A percentile compares a stretch with the other conserved stretches of the same genome.
These are phyloP conservation scores for Fusarium gaditjirri DNA, from an alignment of 2,329 filamentous ascomycete genomes.

Conservation along the genomic window DNA sequence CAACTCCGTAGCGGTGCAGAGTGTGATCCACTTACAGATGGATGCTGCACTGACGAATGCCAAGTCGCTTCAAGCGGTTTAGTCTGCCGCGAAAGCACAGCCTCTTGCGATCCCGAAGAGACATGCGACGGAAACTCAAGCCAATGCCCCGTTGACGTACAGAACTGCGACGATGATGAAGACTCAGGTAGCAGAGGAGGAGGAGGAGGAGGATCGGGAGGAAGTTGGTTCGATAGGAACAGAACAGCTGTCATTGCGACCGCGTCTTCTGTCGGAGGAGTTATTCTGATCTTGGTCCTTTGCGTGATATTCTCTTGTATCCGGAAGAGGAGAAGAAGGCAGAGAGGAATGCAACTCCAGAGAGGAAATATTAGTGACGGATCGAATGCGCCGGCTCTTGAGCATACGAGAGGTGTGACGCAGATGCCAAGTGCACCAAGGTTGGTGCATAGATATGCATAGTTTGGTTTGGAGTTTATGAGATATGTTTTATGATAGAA, in stretches of 20 bases:
- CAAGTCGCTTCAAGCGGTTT: not conserved
- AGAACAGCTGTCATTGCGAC: constrained; percentile 25
- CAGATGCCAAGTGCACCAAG: constrained; percentile 6
- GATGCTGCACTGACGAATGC: constrained; percentile 25
- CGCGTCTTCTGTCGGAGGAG: constrained; percentile 19
- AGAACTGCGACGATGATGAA: not conserved
- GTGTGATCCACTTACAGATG: constrained; percentile 14
- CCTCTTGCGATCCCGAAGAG: constrained; percentile 16
- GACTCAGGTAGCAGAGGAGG: not conserved
- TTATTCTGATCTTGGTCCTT: not conserved
- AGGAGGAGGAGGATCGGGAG: not conserved
- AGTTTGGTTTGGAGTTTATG: not conserved
- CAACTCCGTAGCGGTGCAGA: constrained; percentile 15
- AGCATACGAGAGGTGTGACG: not conserved
- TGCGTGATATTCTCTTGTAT: constrained; percentile 11
- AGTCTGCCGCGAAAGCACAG: constrained; percentile 16
- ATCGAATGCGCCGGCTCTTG: not conserved
- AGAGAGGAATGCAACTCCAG: not conserved
- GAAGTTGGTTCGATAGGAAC: constrained; percentile 29
- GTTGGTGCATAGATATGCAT: constrained; percentile 25
- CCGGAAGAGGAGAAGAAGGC: not conserved
- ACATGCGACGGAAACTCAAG: constrained; percentile 22
- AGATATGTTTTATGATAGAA: not conserved
- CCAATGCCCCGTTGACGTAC: constrained; percentile 18
- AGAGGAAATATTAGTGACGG: constrained; percentile 14